Evolutionary conservation across 2,329 filamentous ascomycete genomes (phyloP), one percentile per base, ranked within the genome.

Genomic region (Colletotrichum sansevieriae): DNA sequence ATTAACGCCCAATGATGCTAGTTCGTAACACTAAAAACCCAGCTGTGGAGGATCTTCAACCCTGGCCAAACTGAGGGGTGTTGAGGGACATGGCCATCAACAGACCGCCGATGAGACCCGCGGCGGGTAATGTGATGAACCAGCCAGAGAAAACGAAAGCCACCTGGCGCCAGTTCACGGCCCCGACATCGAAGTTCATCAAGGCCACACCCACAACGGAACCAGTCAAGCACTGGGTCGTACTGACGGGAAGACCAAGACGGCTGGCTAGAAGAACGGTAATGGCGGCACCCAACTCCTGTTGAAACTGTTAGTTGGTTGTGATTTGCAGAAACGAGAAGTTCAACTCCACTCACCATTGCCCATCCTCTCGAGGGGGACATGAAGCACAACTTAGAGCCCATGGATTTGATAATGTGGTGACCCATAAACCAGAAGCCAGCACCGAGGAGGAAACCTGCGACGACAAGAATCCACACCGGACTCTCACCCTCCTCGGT

Each of bases 381-480:
- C 67, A 80, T 74, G 69, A 80, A 77, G 0, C 80, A 82, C 71
- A 83, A 77, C 68, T 78, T 77, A 74, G 82, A 82, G 15, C 81
- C 81, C 13, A 83, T 72, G 13, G 75, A 71, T 39, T 76, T 75
- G 62, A 82, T 78, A 70, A 83, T 81, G 60, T 82, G 74, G 71
- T 77, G 80, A 2, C 80, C 79, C 61, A 75, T 80, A 58, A 78
- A 78, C 79, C 79, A 81, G 71, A 83, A 80, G 3, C 81, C 81
- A 33, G 74, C 69, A 60, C 77, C 76, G n/a, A 81, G 75, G 3
- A 80, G 74, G 60, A 81, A 73, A 70, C 79, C 80, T 1, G 75
- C 78, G 15, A 77, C 61, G 44, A 78, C 72, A 13, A 81, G 74
- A 71, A 80, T 79, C 81, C 81, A 83, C 43, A 78, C 67, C 6